A percentile compares a stretch with the other conserved stretches of the same genome.
Evolutionary conservation across 2,329 filamentous ascomycete species (phyloP).

Genomic region (Alternaria viburni): DNA sequence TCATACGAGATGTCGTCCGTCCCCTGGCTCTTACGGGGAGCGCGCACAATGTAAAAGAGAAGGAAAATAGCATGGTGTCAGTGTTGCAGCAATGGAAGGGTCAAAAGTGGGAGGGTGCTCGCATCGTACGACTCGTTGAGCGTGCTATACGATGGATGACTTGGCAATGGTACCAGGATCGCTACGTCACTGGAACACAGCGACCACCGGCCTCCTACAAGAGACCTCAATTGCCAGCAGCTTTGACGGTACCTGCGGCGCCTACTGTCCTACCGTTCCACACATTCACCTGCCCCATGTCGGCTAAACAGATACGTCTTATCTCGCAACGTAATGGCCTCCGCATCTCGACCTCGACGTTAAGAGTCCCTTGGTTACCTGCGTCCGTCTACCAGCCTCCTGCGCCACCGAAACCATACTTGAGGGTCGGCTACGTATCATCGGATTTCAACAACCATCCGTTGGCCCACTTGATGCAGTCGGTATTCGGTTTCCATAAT

Average conservation of each 20-base stretch:
- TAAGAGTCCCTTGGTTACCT: constrained; percentile 87
- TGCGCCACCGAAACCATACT: constrained; percentile 75
- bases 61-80: constrained; percentile 46
- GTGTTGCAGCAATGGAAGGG: constrained; percentile 66
- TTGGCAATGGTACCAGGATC: constrained; percentile 88
- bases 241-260: constrained; percentile 79
- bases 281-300: constrained; percentile 93
- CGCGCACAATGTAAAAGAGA: constrained; percentile 41
- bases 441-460: constrained; percentile 99
- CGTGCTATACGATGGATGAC: constrained; percentile 77
- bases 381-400: constrained; percentile 83
- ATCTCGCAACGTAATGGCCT: constrained; percentile 96
- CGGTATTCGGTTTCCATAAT: constrained; percentile 92
- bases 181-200: constrained; percentile 67
- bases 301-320: constrained; percentile 86
- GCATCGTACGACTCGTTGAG: constrained; percentile 82
- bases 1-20: constrained; percentile 52
- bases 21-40: constrained; percentile 52
- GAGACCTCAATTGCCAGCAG: constrained; percentile 74
- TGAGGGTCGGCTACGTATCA: constrained; percentile 96
- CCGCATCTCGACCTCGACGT: constrained; percentile 88
- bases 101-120: constrained; percentile 85
- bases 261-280: constrained; percentile 97
- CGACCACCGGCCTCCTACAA: constrained; percentile 67
- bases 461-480: constrained; percentile 96